Percentiles rank a stretch among this genome's conserved stretches.
These are phyloP conservation scores for Trebouxia sp. DNA, from an alignment of 139 green algal genomes.

Conservation along the genomic window DNA sequence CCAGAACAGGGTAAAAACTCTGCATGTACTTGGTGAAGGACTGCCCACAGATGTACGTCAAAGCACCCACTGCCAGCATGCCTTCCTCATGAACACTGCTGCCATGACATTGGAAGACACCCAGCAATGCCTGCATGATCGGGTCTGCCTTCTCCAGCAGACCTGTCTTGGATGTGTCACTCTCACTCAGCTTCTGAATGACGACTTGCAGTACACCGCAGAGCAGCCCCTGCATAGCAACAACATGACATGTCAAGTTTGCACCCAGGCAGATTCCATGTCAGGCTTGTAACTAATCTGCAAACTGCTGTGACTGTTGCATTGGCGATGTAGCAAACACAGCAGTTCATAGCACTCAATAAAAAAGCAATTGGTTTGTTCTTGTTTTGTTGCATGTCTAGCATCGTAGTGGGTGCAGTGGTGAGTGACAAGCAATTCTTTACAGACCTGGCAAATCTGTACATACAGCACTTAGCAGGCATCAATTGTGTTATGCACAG, in stretches of 20 bases:
- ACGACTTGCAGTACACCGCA: constrained; percentile 92
- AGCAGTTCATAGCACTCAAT: too few relatives aligned
- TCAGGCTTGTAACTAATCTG: too few relatives aligned
- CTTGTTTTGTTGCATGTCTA: too few relatives aligned
- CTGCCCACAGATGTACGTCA: constrained; percentile 76
- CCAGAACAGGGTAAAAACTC: constrained; percentile 81
- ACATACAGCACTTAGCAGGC: too few relatives aligned
- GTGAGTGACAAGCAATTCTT: too few relatives aligned
- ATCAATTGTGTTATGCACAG: too few relatives aligned
- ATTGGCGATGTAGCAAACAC: too few relatives aligned
- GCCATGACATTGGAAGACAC: constrained; percentile 49
- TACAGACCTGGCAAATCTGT: too few relatives aligned
- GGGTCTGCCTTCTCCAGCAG: constrained; percentile 79
- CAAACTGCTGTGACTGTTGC: too few relatives aligned
- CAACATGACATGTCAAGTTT: not conserved
- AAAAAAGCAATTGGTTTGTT: too few relatives aligned
- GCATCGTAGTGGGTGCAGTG: too few relatives aligned
- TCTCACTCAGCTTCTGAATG: constrained; percentile 82
- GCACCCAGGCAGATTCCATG: too few relatives aligned
- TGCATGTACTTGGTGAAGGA: constrained; percentile 95
- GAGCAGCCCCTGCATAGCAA: constrained; percentile 75
- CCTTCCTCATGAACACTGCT: constrained; percentile 91
- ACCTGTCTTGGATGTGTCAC: constrained; percentile 65
- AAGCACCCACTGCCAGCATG: constrained; percentile 90
- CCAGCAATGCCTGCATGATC: constrained; percentile 74